These are phyloP conservation scores for Fusarium keratoplasticum DNA, from an alignment of 2,329 filamentous ascomycete genomes.

Conservation along the genomic window DNA sequence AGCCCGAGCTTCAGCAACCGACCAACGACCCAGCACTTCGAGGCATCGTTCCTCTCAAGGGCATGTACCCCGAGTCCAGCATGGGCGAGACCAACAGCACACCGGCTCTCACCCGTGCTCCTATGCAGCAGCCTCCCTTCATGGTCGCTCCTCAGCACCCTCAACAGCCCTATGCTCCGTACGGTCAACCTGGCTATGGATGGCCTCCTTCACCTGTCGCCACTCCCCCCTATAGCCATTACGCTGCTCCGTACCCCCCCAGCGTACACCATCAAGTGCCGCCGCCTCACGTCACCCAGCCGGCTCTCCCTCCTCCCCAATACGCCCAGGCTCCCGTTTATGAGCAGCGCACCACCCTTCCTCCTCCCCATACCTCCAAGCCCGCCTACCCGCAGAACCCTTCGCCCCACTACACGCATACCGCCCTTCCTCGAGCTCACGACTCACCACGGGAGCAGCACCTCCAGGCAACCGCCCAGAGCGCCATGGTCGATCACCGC, in stretches of 20 bases:
- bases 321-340: constrained; percentile 47
- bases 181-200: constrained; percentile 58
- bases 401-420: constrained; percentile 46
- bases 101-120: constrained; percentile 82
- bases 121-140: constrained; percentile 64
- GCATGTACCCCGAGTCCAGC: constrained; percentile 97
- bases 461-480: constrained; percentile 57
- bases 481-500: constrained; percentile 55
- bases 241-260: constrained; percentile 53
- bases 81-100: constrained; percentile 86
- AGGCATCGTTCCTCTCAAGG: constrained; percentile 87
- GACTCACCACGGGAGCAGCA: constrained; percentile 60
- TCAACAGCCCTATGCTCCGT: constrained; percentile 51
- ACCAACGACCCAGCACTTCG: constrained; percentile 83
- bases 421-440: constrained; percentile 50
- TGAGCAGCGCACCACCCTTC: constrained; percentile 53
- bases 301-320: constrained; percentile 40
- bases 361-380: constrained; percentile 50
- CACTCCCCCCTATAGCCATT: constrained; percentile 65
- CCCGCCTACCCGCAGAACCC: constrained; percentile 48
- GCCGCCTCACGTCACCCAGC: constrained; percentile 46
- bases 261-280: constrained; percentile 44
- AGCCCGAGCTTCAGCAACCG: constrained; percentile 81
- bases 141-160: constrained; percentile 51
- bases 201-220: constrained; percentile 69